Conservation (phyloP, 495 filamentous ascomycete genomes). For the Penicillium cataractarum region DNA sequence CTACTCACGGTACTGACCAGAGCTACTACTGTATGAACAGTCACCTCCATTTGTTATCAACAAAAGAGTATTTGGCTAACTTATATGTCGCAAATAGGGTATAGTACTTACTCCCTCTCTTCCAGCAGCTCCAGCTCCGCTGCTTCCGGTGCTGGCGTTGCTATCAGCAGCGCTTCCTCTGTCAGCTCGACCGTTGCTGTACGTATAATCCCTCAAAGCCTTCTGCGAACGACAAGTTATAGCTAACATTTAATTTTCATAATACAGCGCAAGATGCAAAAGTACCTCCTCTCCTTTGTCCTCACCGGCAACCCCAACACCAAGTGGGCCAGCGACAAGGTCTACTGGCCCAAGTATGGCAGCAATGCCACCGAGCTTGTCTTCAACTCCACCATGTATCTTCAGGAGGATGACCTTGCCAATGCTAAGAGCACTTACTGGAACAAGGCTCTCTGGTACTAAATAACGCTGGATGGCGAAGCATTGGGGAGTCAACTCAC, state of each 20-base stretch:
- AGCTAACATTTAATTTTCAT: not conserved
- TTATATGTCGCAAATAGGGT: slow-evolving; percentile 12
- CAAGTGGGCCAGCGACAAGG: slow-evolving; percentile 34
- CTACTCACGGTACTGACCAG: slow-evolving; percentile 41
- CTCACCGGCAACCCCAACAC: slow-evolving; percentile 41
- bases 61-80: not conserved
- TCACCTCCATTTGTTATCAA: not conserved
- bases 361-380: slow-evolving; percentile 27
- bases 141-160: slow-evolving; percentile 15
- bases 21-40: slow-evolving; percentile 31
- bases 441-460: slow-evolving; percentile 42
- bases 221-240: not conserved
- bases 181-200: slow-evolving; percentile 20
- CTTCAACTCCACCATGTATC: slow-evolving; percentile 37
- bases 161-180: slow-evolving; percentile 12
- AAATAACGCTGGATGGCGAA: not conserved
- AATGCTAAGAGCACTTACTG: slow-evolving; percentile 33
- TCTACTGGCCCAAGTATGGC: slow-evolving; percentile 39
- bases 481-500: not conserved
- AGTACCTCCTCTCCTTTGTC: slow-evolving; percentile 39
- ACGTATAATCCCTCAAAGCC: not conserved
- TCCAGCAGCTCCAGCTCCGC: slow-evolving; percentile 10
- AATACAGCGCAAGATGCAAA: slow-evolving; percentile 29
- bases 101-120: slow-evolving; percentile 34
- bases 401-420: slow-evolving; percentile 34